A percentile compares a stretch with the other conserved stretches of the same genome.
Conservation (phyloP, 441 rosid genomes). For the Capsella rubella region DNA sequence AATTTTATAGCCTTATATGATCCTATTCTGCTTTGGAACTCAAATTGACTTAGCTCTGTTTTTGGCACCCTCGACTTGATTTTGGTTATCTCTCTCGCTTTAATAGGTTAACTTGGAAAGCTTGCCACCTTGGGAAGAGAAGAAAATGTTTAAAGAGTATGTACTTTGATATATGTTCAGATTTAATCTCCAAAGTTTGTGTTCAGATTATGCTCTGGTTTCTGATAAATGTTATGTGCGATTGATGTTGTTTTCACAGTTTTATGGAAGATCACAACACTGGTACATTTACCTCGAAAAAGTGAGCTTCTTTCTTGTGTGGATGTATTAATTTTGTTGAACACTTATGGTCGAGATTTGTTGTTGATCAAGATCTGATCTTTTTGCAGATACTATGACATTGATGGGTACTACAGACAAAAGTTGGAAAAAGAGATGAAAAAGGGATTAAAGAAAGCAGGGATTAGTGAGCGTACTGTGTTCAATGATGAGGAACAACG, state of each 20-base stretch:
- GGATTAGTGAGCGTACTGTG: conserved; percentile 71
- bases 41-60: neutral
- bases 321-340: conserved; percentile 12
- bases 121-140: conserved; percentile 97
- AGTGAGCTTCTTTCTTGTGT: conserved; percentile 57
- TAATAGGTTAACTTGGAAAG: conserved; percentile 86
- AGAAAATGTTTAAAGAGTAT: conserved; percentile 91
- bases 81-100: conserved; percentile 4
- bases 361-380: neutral
- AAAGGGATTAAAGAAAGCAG: conserved; percentile 72
- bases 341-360: conserved; percentile 6
- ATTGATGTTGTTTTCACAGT: conserved; percentile 49
- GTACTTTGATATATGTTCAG: conserved; percentile 28
- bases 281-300: conserved; percentile 93
- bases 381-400: conserved; percentile 73
- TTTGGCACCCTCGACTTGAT: neutral
- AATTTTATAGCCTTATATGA: conserved; percentile 1
- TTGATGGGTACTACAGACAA: conserved; percentile 80
- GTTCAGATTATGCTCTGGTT: neutral
- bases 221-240: conserved; percentile 4
- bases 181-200: neutral
- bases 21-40: neutral
- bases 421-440: conserved; percentile 74
- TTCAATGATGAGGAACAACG: conserved; percentile 96
- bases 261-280: conserved; percentile 99